phyloP scores from a whole-genome alignment of 306 rosid genomes.

The Citrullus amarus region DNA sequence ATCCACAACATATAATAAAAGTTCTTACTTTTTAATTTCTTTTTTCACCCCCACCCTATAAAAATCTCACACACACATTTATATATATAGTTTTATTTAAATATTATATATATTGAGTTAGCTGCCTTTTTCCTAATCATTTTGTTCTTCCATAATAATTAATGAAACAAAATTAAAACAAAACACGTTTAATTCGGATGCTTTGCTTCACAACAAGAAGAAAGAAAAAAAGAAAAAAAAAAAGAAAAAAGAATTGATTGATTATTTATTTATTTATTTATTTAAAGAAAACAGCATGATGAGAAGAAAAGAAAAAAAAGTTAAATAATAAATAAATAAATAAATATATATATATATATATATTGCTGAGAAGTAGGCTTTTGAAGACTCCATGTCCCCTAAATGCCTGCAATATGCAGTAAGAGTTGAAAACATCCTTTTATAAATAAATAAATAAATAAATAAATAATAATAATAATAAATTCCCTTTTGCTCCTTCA shows the following conservation, averaged over 20 bases:
- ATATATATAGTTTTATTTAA: neutral
- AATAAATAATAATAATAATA: no score
- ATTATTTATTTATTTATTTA: neutral
- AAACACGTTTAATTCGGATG: neutral
- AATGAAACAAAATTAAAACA: neutral
- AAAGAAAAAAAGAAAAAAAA: neutral
- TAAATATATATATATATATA: neutral
- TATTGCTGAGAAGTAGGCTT: constrained; percentile 3
- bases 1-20: neutral
- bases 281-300: neutral
- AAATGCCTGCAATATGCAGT: constrained; percentile 54
- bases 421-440: constrained; percentile 33
- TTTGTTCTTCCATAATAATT: neutral
- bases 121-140: neutral
- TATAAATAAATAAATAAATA: neutral
- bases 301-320: neutral
- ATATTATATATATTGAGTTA: neutral
- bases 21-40: neutral
- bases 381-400: constrained; percentile 40
- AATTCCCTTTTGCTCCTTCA: no score
- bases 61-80: no score
- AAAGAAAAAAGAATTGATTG: neutral
- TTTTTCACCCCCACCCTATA: neutral
- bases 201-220: constrained; percentile 2
- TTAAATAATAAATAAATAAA: neutral